Conservation (phyloP, 345 rosid genomes). For the Brassica incana region DNA sequence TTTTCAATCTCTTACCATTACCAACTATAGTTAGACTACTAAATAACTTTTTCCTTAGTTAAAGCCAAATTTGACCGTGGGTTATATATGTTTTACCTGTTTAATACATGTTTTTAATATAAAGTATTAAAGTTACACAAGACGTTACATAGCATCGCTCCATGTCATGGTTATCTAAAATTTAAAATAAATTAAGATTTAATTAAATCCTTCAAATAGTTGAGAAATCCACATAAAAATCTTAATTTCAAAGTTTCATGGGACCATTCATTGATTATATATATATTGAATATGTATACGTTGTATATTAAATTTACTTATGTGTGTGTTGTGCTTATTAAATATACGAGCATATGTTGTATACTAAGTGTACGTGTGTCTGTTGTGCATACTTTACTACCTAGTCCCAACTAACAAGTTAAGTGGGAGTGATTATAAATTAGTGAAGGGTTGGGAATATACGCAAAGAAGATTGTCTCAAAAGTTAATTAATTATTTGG, state of each 20-base stretch:
- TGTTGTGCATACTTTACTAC: background rate
- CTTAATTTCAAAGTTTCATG: no score
- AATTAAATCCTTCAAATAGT: background rate
- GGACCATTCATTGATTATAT: no score
- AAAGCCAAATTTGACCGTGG: background rate
- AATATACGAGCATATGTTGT: background rate
- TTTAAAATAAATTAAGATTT: no score
- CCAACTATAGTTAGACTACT: background rate
- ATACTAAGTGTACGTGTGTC: background rate
- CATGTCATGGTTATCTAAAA: background rate
- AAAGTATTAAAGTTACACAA: background rate
- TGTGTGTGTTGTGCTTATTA: no score
- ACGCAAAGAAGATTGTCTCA: background rate
- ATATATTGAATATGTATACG: no score
- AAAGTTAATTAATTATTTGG: background rate
- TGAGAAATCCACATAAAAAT: background rate
- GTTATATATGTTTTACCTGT: background rate
- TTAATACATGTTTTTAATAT: no score
- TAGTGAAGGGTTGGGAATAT: background rate
- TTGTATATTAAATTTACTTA: no score
- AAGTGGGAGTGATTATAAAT: constrained; percentile 3
- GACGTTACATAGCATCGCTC: background rate
- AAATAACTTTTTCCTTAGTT: background rate
- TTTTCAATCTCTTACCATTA: no score
- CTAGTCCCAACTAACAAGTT: constrained; percentile 32